Conservation (phyloP, 2,329 filamentous ascomycete species). For the Thielaviopsis punctulata region DNA sequence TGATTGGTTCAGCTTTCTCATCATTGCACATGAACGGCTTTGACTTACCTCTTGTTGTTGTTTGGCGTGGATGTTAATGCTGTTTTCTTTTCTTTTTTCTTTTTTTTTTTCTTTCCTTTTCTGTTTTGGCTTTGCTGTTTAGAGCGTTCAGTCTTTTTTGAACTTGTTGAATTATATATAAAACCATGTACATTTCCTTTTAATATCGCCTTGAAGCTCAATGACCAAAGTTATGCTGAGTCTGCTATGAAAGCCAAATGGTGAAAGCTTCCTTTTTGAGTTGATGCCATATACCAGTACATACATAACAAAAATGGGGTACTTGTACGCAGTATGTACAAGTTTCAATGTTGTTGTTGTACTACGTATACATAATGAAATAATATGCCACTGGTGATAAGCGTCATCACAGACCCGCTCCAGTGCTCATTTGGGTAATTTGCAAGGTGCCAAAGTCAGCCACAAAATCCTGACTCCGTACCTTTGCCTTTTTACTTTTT, state of each 20-base stretch:
- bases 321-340: too few species aligned
- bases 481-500: not conserved
- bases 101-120: not conserved
- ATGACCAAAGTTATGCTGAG: too few species aligned
- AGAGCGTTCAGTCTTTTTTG: not conserved
- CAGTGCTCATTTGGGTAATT: not conserved
- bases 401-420: too few species aligned
- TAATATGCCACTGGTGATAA: too few species aligned
- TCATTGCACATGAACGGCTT: not conserved
- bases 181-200: not conserved
- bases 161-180: not conserved
- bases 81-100: conserved; percentile 1
- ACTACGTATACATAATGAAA: not conserved
- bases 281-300: too few species aligned
- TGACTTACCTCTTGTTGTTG: not conserved
- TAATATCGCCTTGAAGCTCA: too few species aligned
- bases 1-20: not conserved
- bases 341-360: too few species aligned
- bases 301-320: too few species aligned
- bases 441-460: not conserved
- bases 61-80: not conserved
- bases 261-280: too few species aligned
- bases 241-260: not conserved
- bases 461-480: not conserved
- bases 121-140: not conserved